Base-by-base conservation (phyloP, 2,329 filamentous ascomycete genomes). In the Diaporthe longicolla region DNA sequence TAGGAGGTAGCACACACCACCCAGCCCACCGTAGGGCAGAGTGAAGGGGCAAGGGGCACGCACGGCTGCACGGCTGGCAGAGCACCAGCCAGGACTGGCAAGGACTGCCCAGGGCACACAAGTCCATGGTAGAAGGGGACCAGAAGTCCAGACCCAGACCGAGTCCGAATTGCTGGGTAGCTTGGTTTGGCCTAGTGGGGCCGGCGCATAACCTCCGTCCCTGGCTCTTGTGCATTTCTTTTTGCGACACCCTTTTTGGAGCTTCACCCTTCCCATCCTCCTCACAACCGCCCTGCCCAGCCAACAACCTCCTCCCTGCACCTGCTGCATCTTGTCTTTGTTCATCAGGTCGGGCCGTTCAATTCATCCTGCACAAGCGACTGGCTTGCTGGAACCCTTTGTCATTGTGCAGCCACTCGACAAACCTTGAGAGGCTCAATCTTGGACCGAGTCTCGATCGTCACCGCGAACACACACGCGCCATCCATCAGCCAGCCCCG, bases 161-260 rank as follows among this genome's bases (percentile, higher is more conserved):
- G 24, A 63, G 58, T 45, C 58, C 58, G 37, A 45, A 45, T 48
- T 21, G 4, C 40, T 63, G 45, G n/a, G 54, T 59, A 71, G 48
- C 63, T 68, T 54, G 63, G 13, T 68, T 68, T 54, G 63, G 63
- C 1, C 40, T 61, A 58, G 69, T 71, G 69, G 69, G 69, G 69
- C 68, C 63, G 57, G 55, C 54, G 69, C 54, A 71, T 71, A 40
- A n/a, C 29, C 69, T 71, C 69, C 69, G 63, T 68, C 32, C 55
- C 58, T 43, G 68, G 37, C 68, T 48, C 26, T 52, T 68, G 69
- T 68, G 69, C 69, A 71, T 71, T 71, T 71, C 43, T 52, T 61
- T 70, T 70, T 70, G 68, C 68, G 69, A 71, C 69, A 61, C 55
- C 58, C 21, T 59, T 59, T 70, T 61, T 29, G 55, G 35, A 71